Evolutionary conservation across 441 rosid genomes (phyloP).

Genomic region (Geranium incanum): DNA sequence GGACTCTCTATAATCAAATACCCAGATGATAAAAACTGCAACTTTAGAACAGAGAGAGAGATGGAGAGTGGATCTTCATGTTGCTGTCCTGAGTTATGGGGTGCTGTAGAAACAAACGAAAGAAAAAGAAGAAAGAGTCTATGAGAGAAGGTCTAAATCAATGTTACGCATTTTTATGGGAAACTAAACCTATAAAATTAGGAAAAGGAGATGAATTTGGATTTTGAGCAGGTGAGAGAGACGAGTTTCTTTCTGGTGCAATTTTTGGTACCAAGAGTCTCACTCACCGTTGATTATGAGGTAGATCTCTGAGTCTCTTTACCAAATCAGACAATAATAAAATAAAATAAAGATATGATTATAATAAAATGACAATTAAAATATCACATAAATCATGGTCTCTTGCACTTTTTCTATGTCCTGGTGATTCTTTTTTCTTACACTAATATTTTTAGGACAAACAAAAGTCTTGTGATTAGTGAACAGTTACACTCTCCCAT

Average conservation of each 20-base stretch:
- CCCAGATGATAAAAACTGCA: not conserved
- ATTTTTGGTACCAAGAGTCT: not conserved
- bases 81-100: not conserved
- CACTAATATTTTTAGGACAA: too few species aligned
- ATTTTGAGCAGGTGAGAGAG: not conserved
- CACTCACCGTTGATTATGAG: not conserved
- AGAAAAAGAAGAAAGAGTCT: not conserved
- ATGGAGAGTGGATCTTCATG: not conserved
- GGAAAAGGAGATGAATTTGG: conserved; percentile 1
- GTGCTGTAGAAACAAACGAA: not conserved
- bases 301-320: too few species aligned
- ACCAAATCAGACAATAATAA: too few species aligned
- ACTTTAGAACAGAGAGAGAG: not conserved
- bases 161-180: not conserved
- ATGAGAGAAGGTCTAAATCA: not conserved
- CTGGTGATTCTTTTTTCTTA: too few species aligned
- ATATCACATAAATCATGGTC: too few species aligned
- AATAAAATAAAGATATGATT: too few species aligned
- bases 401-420: too few species aligned
- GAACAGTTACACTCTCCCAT: too few species aligned
- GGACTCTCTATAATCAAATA: not conserved
- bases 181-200: not conserved
- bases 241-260: not conserved
- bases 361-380: too few species aligned
- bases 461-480: too few species aligned